Evolutionary conservation across 2,329 filamentous ascomycete species (phyloP).

Genomic region (Cytospora piceicola): DNA sequence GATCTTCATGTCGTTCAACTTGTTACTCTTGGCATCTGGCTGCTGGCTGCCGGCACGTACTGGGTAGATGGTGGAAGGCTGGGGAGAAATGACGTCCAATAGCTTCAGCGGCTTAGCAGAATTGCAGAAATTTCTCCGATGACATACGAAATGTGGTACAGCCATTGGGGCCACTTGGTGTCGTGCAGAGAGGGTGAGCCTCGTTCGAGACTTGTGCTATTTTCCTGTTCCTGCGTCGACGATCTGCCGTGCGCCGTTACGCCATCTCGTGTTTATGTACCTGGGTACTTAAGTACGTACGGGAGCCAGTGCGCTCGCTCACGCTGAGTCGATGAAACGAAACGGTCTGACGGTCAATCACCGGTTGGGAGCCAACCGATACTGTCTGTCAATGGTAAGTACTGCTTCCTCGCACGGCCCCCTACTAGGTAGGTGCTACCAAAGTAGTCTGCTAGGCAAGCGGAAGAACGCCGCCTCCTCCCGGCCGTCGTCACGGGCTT

Average conservation of each 20-base stretch:
- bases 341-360: constrained; percentile 18
- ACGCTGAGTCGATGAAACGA: constrained; percentile 20
- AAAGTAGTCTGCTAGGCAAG: background rate
- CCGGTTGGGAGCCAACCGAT: constrained; percentile 14
- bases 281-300: background rate
- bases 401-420: background rate
- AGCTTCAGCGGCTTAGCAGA: background rate
- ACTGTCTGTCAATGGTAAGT: too few relatives aligned
- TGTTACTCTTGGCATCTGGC: background rate
- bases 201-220: background rate
- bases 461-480: background rate
- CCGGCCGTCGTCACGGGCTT: background rate
- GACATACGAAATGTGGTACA: constrained; percentile 23
- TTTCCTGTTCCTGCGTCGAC: background rate
- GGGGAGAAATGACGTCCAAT: background rate
- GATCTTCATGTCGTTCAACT: background rate
- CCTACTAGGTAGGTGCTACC: background rate
- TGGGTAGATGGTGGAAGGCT: background rate
- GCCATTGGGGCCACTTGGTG: background rate
- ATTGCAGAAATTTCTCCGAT: background rate
- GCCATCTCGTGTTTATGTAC: constrained; percentile 21
- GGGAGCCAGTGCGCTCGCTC: constrained; percentile 12
- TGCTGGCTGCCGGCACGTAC: too few relatives aligned
- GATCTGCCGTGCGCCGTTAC: constrained; percentile 1
- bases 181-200: background rate